Percentiles rank a stretch among this genome's conserved stretches.
Conservation (phyloP, 257 asterid species). For the Voacanga thouarsii region DNA sequence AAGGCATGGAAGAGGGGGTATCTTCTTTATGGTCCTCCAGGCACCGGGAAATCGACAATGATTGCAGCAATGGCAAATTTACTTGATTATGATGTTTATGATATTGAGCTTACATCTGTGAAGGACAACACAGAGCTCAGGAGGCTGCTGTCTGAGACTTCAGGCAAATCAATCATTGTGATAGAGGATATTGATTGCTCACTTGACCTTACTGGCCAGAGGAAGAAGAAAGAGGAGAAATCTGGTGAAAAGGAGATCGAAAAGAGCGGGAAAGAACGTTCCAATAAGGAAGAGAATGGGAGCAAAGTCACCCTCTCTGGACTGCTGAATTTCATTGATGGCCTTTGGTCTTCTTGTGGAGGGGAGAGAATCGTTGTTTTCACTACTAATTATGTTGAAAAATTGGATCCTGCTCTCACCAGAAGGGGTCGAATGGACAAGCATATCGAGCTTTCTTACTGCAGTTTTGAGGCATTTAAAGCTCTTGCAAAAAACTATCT, state of each 20-base stretch:
- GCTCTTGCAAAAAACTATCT: conserved; percentile 25
- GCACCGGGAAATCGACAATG: conserved; percentile 29
- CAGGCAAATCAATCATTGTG: conserved; percentile 25
- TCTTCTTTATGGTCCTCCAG: conserved; percentile 26
- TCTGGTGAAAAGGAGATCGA: not conserved
- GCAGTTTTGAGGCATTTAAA: conserved; percentile 39
- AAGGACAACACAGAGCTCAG: conserved; percentile 25
- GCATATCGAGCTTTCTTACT: conserved; percentile 50
- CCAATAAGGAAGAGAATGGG: conserved; percentile 17
- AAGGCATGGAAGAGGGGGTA: conserved; percentile 63
- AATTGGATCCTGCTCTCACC: conserved; percentile 57
- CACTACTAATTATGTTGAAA: conserved; percentile 54
- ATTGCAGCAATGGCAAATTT: conserved; percentile 34
- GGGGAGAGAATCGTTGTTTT: conserved; percentile 52
- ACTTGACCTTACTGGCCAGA: conserved; percentile 21
- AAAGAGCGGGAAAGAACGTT: not conserved
- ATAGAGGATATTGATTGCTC: conserved; percentile 38
- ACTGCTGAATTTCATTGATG: conserved; percentile 61
- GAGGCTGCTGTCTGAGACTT: conserved; percentile 14
- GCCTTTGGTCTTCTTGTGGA: conserved; percentile 66
- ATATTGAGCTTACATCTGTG: conserved; percentile 27
- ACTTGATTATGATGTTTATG: conserved; percentile 26
- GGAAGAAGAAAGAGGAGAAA: conserved; percentile 13
- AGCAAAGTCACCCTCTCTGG: conserved; percentile 59
- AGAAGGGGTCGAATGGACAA: conserved; percentile 64